Evolutionary conservation across 1,284 basidiomycete genomes (phyloP), one percentile per base, ranked within the genome.

Genomic region (Ustilago nuda): DNA sequence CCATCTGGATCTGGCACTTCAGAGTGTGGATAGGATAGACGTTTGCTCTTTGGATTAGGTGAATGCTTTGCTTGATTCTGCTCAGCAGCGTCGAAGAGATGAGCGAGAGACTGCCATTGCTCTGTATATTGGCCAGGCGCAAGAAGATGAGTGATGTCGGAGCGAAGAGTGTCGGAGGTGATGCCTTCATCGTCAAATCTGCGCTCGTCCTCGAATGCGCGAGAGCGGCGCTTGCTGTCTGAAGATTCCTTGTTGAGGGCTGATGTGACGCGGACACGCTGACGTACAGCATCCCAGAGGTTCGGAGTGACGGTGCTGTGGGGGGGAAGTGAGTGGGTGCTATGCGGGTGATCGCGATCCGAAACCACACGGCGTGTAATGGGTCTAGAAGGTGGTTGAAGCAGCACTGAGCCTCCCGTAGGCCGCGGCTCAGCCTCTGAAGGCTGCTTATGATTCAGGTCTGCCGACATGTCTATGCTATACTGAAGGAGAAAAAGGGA

Each of bases 31-130:
- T 61, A 39, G 0, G 66, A 64, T 11, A 66, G 53, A 46, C 65
- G 63, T 35, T 76, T 66, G 66, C 57, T 73, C 43, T 58, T 66
- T 15, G 62, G 46, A 30, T 36, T 70, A 33, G 41, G 58, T 17
- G 57, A 32, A 6, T 19, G 56, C n/a, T 39, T 43, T 2, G 61
- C 59, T 48, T 45, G 32, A 7, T 48, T 33, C 13, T 37, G 17
- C n/a, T 53, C 41, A n/a, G 33, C 53, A 27, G 56, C 62, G 11
- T 81, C 77, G 50, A 81, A 74, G 12, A 82, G 67, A 23, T 80
- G 78, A 4, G 79, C 81, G 17, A 82, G 62, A 4, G 68, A 78
- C 27, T 80, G 76, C 81, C 81, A 82, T 33, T 82, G 78, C 48
- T 78, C 72, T 12, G 77, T 56, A 41, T 81, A 71, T 45, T 79